Percentiles rank a stretch among this genome's conserved stretches.
Evolutionary conservation across 371 early-diverging fungal genomes (phyloP).

Genomic region (Syncephalis fuscata): DNA sequence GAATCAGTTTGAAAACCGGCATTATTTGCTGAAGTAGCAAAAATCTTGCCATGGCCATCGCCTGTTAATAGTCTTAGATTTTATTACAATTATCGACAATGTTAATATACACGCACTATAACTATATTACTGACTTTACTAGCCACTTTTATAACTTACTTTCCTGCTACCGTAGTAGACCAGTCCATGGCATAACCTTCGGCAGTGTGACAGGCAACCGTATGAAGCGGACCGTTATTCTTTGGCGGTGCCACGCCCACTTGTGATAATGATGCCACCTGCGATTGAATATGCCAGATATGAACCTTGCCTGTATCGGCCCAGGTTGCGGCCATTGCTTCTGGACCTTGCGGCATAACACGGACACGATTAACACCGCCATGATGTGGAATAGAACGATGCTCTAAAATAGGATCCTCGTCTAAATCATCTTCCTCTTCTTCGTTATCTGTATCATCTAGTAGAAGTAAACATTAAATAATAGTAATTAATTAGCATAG

Average conservation of each 20-base stretch:
- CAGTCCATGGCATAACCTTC: conserved; percentile 97
- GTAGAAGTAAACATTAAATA: conserved; percentile 11
- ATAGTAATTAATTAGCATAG: not conserved
- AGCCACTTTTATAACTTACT: conserved; percentile 14
- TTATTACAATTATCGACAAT: not conserved
- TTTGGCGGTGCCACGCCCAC: conserved; percentile 51
- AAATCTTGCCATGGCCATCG: conserved; percentile 64
- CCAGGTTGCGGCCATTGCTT: conserved; percentile 78
- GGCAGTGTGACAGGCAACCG: conserved; percentile 57
- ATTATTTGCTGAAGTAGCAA: conserved; percentile 45
- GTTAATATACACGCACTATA: no score
- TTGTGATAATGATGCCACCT: conserved; percentile 56
- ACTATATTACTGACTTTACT: no score
- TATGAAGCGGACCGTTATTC: conserved; percentile 52
- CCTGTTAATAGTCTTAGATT: conserved; percentile 68
- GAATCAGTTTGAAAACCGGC: conserved; percentile 50
- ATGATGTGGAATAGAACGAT: conserved; percentile 57
- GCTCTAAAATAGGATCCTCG: conserved; percentile 85
- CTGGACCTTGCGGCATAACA: conserved; percentile 38
- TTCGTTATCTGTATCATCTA: conserved; percentile 43
- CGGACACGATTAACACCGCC: conserved; percentile 91
- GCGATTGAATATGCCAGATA: conserved; percentile 66
- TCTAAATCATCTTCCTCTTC: conserved; percentile 73
- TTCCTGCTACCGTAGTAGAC: conserved; percentile 48
- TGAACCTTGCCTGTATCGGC: conserved; percentile 87